Base-by-base conservation (phyloP, 1,284 basidiomycete genomes). In the Sanguinoderma infundibulare region DNA sequence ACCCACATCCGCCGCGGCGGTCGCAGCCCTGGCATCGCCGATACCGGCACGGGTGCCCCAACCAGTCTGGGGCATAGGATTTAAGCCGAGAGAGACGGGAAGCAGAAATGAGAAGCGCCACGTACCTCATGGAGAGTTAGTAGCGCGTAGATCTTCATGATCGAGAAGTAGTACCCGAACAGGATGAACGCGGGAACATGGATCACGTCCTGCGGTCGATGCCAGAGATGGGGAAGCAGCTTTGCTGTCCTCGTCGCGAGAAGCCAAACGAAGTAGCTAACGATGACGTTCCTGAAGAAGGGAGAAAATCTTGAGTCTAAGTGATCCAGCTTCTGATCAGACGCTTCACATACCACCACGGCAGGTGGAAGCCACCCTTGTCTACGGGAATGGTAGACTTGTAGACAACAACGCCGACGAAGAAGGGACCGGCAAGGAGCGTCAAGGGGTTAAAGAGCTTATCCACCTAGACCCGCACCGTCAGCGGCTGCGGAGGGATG, bases 11-110 rank as follows among this genome's bases (percentile, higher is more conserved):
- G 82, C 78, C 17, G 90, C 90, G 10, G 85, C 84, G 2, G 89
- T 91, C 39, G 90, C 90, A 49, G 87, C 85, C 5, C 86, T 80
- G 0, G 86, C 86, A 78, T 93, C 91, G 73, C 91, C 93, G 71
- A 96, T 92, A 79, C 94, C 94, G 8, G 92, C 84, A 74, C 94
- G 89, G 22, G 94, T 96, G 57, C 94, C 94, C 94, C 94, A 96
- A 61, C 89, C 92, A 72, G 92, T 95, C 87, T 90, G 40, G 14
- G 10, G 9, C 10, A 22, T 30, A 34, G 20, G 32, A 55, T 22
- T 22, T 53, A 2, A 53, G 49, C 17, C 49, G 3, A 53, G 46
- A 35, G 39, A 32, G 32, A n/a, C 8, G 14, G 26, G 26, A 50
- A 14, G 55, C n/a, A 4, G 55, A 39, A 5, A 36, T 20, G 35